These are phyloP conservation scores for Rhododendron griersonianum DNA, from an alignment of 148 eudicot genomes.

Conservation along the genomic window DNA sequence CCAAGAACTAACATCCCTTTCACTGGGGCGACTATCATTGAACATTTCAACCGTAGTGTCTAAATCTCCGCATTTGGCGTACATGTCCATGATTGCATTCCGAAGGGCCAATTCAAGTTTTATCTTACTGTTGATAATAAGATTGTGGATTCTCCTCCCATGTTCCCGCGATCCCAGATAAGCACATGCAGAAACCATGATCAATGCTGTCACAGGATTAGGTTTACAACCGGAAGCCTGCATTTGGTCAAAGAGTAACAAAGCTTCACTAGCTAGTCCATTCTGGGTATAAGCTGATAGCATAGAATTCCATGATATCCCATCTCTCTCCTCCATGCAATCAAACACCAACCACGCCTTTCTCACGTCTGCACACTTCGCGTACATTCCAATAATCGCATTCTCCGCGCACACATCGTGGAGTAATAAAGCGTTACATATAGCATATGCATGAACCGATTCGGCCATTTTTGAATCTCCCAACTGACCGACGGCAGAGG, in stretches of 20 bases:
- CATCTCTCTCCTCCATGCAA: constrained; percentile 31
- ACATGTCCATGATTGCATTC: constrained; percentile 24
- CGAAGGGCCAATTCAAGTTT: constrained; percentile 6
- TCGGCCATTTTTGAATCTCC: constrained; percentile 18
- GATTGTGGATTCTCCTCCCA: constrained; percentile 16
- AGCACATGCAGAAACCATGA: constrained; percentile 22
- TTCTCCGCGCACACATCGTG: constrained; percentile 23
- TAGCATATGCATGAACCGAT: constrained; percentile 27
- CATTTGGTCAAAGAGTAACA: constrained; percentile 19
- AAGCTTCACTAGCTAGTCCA: constrained; percentile 27
- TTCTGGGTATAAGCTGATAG: constrained; percentile 22
- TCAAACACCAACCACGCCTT: constrained; percentile 27
- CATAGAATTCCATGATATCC: constrained; percentile 46
- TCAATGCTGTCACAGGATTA: constrained; percentile 16
- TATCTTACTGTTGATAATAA: constrained; percentile 3
- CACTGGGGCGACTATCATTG: not conserved
- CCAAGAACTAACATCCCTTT: constrained; percentile 17
- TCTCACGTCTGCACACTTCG: constrained; percentile 33
- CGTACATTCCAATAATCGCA: constrained; percentile 36
- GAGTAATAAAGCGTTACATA: constrained; percentile 23
- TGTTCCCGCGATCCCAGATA: constrained; percentile 17
- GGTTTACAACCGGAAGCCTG: constrained; percentile 7
- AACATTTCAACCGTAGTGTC: constrained; percentile 11
- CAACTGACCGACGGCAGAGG: constrained; percentile 28
- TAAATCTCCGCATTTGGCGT: constrained; percentile 22